Evolutionary conservation across 2,329 filamentous ascomycete genomes (phyloP).

Genomic region (Arthroderma sp.): DNA sequence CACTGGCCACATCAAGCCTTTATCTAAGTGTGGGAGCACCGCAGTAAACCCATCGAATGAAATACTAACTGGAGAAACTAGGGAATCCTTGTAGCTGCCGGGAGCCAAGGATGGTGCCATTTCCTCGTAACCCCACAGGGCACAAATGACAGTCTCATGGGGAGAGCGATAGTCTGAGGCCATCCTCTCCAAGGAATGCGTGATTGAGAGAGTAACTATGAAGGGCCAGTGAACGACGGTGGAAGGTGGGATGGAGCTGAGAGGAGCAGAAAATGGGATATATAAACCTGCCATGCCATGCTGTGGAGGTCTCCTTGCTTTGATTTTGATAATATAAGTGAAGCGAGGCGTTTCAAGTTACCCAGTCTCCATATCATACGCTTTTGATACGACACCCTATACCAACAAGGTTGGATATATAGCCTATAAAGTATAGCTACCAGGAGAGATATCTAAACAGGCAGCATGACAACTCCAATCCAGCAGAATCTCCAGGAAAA

Average conservation of each 20-base stretch:
- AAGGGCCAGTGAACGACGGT: not conserved
- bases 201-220: not conserved
- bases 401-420: not conserved
- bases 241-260: not conserved
- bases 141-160: not conserved
- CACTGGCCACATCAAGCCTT: too few species aligned
- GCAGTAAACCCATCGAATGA: too few species aligned
- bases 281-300: not conserved
- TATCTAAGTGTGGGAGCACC: too few species aligned
- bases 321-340: not conserved
- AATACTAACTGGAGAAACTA: too few species aligned
- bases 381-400: not conserved
- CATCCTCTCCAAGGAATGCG: not conserved
- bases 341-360: not conserved
- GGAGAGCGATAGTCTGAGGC: not conserved
- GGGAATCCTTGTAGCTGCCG: too few species aligned
- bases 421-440: not conserved
- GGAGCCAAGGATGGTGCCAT: not conserved
- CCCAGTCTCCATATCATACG: not conserved
- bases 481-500: slow-evolving; percentile 44
- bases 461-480: slow-evolving; percentile 31
- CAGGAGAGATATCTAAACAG: not conserved
- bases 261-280: slow-evolving; percentile 1
- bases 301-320: not conserved
- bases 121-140: not conserved